Conservation (phyloP, 1,139 yeast species). For the Magnusiomyces starmeri region DNA sequence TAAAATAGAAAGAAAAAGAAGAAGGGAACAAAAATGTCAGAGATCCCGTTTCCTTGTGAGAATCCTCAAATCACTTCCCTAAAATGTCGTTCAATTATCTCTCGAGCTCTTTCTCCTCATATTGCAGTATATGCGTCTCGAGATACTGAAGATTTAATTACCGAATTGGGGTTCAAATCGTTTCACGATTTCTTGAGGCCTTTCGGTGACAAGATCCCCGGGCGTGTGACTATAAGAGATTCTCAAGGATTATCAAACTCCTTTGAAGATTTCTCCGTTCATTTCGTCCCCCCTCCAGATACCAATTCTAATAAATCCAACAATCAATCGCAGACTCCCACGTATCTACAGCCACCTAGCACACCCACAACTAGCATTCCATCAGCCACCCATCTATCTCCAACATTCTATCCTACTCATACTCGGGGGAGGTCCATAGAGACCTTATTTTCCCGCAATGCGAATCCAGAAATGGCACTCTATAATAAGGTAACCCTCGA, state of each 20-base stretch:
- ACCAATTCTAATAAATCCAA: neutral
- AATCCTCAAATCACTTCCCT: constrained; percentile 6
- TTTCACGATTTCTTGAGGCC: constrained; percentile 38
- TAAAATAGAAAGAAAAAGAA: too few relatives aligned
- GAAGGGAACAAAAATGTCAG: too few relatives aligned
- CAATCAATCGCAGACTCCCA: neutral
- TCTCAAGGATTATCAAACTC: constrained; percentile 29
- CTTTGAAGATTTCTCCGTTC: constrained; percentile 31
- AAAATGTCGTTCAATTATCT: constrained; percentile 22
- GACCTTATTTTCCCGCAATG: constrained; percentile 1
- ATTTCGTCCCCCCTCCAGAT: constrained; percentile 22
- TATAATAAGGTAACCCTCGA: constrained; percentile 2
- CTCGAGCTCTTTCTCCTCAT: constrained; percentile 49
- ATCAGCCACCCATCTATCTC: neutral
- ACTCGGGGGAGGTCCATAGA: constrained; percentile 4
- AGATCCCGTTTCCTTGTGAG: too few relatives aligned
- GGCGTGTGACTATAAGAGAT: constrained; percentile 39
- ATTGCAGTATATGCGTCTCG: constrained; percentile 49
- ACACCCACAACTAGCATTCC: neutral
- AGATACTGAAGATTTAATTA: constrained; percentile 44
- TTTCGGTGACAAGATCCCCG: constrained; percentile 37
- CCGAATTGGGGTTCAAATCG: constrained; percentile 33
- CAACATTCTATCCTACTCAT: neutral
- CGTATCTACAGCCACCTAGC: constrained; percentile 4
- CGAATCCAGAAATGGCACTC: neutral